phyloP scores from a whole-genome alignment of 116 monocot genomes.

The Dioscorea cayenensis region DNA sequence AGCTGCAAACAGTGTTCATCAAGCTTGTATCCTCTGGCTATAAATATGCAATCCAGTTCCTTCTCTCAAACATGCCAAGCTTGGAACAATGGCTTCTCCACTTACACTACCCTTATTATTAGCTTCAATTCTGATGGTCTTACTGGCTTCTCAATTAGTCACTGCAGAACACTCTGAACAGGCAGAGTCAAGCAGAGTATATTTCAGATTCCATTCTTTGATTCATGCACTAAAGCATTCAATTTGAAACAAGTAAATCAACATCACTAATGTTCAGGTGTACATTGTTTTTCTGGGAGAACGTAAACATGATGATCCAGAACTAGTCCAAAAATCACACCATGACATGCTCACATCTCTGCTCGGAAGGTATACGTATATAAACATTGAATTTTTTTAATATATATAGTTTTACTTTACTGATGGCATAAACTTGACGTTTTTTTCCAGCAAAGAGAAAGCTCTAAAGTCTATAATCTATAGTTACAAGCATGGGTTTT shows the following conservation, averaged over 20 bases:
- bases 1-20: no score
- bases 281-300: conserved; percentile 50
- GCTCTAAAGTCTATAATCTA: conserved; percentile 14
- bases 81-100: no score
- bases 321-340: conserved; percentile 28
- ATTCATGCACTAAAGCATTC: background rate
- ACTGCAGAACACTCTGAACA: background rate
- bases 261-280: conserved; percentile 4
- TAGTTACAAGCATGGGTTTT: conserved; percentile 24
- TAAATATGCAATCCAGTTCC: no score
- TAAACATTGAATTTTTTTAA: no score
- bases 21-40: no score
- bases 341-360: conserved; percentile 29
- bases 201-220: background rate
- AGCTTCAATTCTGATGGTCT: no score
- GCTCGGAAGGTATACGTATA: conserved; percentile 27
- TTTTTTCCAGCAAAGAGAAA: conserved; percentile 1
- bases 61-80: no score
- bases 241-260: background rate
- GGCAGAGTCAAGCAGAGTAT: background rate
- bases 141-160: background rate
- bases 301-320: conserved; percentile 26
- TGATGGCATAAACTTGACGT: background rate
- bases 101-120: no score
- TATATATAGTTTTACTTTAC: no score